Conservation (phyloP, 495 filamentous ascomycete genomes). For the Neurospora sublineolata region DNA sequence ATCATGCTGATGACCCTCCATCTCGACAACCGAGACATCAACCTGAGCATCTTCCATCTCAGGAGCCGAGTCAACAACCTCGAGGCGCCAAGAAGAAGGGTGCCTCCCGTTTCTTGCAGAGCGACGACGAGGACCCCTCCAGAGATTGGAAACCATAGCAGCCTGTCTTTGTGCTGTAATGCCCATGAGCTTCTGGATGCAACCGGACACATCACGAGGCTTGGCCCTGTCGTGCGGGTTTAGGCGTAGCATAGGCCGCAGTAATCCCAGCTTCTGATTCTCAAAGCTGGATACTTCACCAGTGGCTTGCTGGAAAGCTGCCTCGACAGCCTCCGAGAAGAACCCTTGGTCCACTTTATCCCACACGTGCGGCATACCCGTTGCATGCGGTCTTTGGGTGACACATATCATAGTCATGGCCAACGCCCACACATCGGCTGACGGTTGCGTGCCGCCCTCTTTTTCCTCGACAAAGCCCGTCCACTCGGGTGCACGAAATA, state of each 20-base stretch:
- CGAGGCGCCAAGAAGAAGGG: too few species aligned
- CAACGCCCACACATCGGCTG: not conserved
- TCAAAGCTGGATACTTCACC: not conserved
- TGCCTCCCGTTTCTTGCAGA: too few species aligned
- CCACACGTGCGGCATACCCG: not conserved
- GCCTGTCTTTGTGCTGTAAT: not conserved
- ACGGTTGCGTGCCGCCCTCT: not conserved
- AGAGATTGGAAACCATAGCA: not conserved
- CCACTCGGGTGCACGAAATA: not conserved
- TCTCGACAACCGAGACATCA: not conserved
- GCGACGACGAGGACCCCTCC: too few species aligned
- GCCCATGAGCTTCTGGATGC: not conserved
- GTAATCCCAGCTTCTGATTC: not conserved
- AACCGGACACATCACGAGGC: not conserved
- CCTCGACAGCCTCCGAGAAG: not conserved
- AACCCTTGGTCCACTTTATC: not conserved
- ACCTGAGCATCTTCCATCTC: not conserved
- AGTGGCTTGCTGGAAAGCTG: not conserved
- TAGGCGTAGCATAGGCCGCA: not conserved
- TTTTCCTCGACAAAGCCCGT: not conserved
- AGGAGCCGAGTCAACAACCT: not conserved
- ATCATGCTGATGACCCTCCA: not conserved
- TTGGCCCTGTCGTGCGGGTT: not conserved
- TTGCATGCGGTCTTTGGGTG: not conserved
- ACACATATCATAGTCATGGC: not conserved